Evolutionary conservation across 73 alveolate species (phyloP).

Genomic region (Breviolum minutum): DNA sequence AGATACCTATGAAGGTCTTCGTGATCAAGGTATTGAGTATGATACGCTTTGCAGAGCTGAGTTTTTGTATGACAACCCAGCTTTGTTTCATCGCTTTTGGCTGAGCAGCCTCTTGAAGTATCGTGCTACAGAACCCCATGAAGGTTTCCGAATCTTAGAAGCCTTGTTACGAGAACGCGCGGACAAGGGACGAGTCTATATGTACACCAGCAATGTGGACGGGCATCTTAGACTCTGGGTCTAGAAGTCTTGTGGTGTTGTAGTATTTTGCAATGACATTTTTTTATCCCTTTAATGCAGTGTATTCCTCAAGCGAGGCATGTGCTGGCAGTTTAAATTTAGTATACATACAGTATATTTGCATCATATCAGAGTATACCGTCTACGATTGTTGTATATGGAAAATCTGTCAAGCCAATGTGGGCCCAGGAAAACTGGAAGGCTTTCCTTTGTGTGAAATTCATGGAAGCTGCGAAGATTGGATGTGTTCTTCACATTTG

Average conservation of each 20-base stretch:
- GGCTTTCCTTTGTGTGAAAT: conserved; percentile 30
- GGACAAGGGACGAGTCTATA: conserved; percentile 20
- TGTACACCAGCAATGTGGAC: conserved; percentile 33
- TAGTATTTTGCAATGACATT: too few relatives aligned
- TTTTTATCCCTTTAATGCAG: too few relatives aligned
- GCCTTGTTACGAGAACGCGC: conserved; percentile 1
- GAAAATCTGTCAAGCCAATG: too few relatives aligned
- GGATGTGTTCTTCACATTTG: conserved; percentile 29
- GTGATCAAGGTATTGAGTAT: conserved; percentile 16
- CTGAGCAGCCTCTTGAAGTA: conserved; percentile 18
- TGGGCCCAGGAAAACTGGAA: not conserved
- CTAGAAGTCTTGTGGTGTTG: not conserved
- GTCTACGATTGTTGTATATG: too few relatives aligned
- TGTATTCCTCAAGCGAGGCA: too few relatives aligned
- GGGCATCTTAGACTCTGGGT: conserved; percentile 22
- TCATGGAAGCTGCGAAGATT: conserved; percentile 30
- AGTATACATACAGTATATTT: too few relatives aligned
- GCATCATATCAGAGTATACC: too few relatives aligned
- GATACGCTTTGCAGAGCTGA: conserved; percentile 26
- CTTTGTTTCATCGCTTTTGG: conserved; percentile 12
- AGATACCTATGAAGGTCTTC: conserved; percentile 36
- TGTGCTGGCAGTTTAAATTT: too few relatives aligned
- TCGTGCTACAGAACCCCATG: not conserved
- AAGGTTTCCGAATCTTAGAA: conserved; percentile 15
- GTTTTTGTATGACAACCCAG: conserved; percentile 23